Percentiles rank a stretch among this genome's conserved stretches.
Conservation (phyloP, 1,284 basidiomycete genomes). For the Ganoderma sinense region DNA sequence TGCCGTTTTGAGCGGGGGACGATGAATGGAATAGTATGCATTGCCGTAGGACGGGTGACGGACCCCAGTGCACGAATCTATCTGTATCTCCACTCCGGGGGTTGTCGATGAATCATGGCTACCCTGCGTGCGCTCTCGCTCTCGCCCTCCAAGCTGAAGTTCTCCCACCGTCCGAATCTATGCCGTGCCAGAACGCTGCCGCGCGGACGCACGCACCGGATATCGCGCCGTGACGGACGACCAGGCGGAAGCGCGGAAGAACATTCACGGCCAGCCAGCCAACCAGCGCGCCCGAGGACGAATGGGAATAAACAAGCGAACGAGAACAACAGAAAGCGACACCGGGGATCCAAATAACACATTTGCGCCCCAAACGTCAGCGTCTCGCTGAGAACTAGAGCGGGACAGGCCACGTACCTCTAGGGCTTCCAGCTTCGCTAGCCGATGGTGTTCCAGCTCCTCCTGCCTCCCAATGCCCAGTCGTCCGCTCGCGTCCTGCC, state of each 20-base stretch:
- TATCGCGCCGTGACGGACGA: constrained; percentile 18
- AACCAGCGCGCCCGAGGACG: constrained; percentile 7
- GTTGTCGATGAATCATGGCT: background rate
- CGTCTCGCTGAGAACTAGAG: constrained; percentile 16
- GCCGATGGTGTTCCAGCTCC: no score
- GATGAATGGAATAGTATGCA: constrained; percentile 11
- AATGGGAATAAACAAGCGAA: constrained; percentile 14
- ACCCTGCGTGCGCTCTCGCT: background rate
- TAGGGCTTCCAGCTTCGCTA: no score
- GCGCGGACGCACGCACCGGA: constrained; percentile 20
- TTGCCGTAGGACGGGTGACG: background rate
- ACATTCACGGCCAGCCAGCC: constrained; percentile 9
- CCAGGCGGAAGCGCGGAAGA: constrained; percentile 17
- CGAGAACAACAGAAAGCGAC: constrained; percentile 15
- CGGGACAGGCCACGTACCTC: constrained; percentile 16
- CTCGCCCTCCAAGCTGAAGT: background rate
- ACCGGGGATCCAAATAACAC: constrained; percentile 10
- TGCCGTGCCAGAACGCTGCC: background rate
- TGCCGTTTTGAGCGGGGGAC: constrained; percentile 11
- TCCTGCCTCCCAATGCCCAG: background rate
- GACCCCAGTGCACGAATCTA: constrained; percentile 1
- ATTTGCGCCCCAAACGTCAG: constrained; percentile 29
- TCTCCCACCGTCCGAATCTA: constrained; percentile 3
- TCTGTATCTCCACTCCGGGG: constrained; percentile 3
- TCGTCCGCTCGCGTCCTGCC: background rate